These are phyloP conservation scores for Capronia coronata DNA, from an alignment of 2,329 filamentous ascomycete species.

Conservation along the genomic window DNA sequence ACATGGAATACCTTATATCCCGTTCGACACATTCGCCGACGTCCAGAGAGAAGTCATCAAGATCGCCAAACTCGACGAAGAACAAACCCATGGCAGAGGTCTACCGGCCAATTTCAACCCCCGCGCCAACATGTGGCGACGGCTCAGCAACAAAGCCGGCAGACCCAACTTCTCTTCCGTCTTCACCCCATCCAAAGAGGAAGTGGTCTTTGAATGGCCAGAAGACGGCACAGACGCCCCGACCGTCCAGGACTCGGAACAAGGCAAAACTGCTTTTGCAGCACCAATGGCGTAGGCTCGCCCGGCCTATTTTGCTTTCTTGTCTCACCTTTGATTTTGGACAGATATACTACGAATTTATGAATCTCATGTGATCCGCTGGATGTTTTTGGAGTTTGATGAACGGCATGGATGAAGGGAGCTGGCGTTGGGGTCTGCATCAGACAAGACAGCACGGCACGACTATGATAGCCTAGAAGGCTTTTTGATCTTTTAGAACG, in stretches of 20 bases:
- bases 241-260: slow-evolving; percentile 22
- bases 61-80: slow-evolving; percentile 54
- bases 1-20: slow-evolving; percentile 53
- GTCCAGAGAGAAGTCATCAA: slow-evolving; percentile 55
- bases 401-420: neutral
- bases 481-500: neutral
- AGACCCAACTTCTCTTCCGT: slow-evolving; percentile 44
- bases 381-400: neutral
- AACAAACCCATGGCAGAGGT: slow-evolving; percentile 55
- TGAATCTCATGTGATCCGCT: too few relatives aligned
- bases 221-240: slow-evolving; percentile 49
- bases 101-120: slow-evolving; percentile 59
- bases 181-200: slow-evolving; percentile 50
- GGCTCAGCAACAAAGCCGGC: slow-evolving; percentile 53
- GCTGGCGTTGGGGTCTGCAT: neutral
- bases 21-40: slow-evolving; percentile 61
- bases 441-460: too few relatives aligned
- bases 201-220: slow-evolving; percentile 59
- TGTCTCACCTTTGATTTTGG: neutral
- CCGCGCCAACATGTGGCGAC: slow-evolving; percentile 61
- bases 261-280: slow-evolving; percentile 11
- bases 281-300: slow-evolving; percentile 11
- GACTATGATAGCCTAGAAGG: neutral
- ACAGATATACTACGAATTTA: neutral
- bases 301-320: neutral